Evolutionary conservation across 2,329 filamentous ascomycete species (phyloP), one percentile per base, ranked within the genome.

Genomic region (Ophiosphaerella herpotricha): DNA sequence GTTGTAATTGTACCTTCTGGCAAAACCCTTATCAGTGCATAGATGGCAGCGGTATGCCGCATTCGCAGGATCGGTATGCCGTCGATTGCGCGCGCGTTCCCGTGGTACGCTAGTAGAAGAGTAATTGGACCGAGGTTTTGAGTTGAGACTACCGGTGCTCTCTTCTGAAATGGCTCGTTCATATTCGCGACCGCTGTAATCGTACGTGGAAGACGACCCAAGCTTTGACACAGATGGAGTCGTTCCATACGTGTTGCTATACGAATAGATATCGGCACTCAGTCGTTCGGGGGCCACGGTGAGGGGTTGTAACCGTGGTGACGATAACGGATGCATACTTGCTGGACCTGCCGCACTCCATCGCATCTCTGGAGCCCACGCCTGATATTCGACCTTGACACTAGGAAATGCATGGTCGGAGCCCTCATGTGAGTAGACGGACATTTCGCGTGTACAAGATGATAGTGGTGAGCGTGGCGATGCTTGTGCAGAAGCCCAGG

Each of bases 1-100:
- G 66, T 89, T 91, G 75, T 87, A 90, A 74, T 96, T 96, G 77
- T 93, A 95, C 63, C 85, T 87, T 54, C 91, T 81, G 58, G 89
- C 90, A 70, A 96, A 96, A 13, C 87, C 82, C 70, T 88, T 90
- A 6, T 87, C 86, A 66, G 49, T 48, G 34, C 91, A 96, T 2
- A 85, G 79, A 50, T 85, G 80, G 67, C 91, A 96, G 55, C 46
- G 49, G 83, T 80, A 71, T 84, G 88, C 60, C 85, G 62, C 55
- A 12, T 46, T 44, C 13, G 47, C 44, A 33, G 53, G 56, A 32
- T 61, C 50, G 4, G 61, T 63, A 18, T 63, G 52, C 39, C 56
- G 48, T 35, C 57, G 59, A 18, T 54, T 63, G 5, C 57, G 52
- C 7, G 38, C 12, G 26, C 47, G 50, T 46, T 54, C 50, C 33